Evolutionary conservation across 495 filamentous ascomycete species (phyloP).

Genomic region (Aspergillus baeticus): DNA sequence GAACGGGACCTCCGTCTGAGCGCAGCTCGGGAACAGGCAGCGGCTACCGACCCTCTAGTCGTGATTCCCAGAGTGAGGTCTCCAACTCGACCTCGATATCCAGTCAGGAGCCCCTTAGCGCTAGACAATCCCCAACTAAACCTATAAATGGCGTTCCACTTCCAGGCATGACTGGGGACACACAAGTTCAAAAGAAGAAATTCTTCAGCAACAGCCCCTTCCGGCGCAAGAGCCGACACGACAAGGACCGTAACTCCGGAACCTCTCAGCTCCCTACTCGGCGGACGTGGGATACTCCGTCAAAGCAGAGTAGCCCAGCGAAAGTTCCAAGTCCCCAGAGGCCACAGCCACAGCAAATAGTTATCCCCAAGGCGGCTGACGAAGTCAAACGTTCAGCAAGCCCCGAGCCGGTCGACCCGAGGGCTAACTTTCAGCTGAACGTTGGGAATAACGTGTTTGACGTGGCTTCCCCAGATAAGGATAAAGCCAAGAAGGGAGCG

Average conservation of each 20-base stretch:
- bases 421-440: slow-evolving; percentile 92
- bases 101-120: slow-evolving; percentile 69
- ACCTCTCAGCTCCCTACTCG: slow-evolving; percentile 30
- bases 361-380: slow-evolving; percentile 5
- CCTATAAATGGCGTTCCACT: slow-evolving; percentile 49
- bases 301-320: slow-evolving; percentile 32
- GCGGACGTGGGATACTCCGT: slow-evolving; percentile 39
- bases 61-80: slow-evolving; percentile 88
- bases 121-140: slow-evolving; percentile 68
- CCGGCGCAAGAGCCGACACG: slow-evolving; percentile 83
- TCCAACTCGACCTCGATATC: slow-evolving; percentile 90
- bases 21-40: slow-evolving; percentile 70
- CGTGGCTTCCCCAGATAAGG: slow-evolving; percentile 77
- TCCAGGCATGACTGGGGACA: slow-evolving; percentile 54
- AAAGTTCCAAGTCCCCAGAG: slow-evolving; percentile 25
- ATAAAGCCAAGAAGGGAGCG: slow-evolving; percentile 31
- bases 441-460: slow-evolving; percentile 96
- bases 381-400: slow-evolving; percentile 46
- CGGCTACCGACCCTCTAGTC: slow-evolving; percentile 75
- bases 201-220: slow-evolving; percentile 98
- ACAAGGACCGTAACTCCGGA: slow-evolving; percentile 63
- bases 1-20: slow-evolving; percentile 81
- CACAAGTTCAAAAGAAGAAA: slow-evolving; percentile 75
- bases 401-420: slow-evolving; percentile 89
- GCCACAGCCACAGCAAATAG: slow-evolving; percentile 6